Evolutionary conservation across 129 eudicot genomes (phyloP), one percentile per base, ranked within the genome.

Genomic region (Scalesia atractyloides): DNA sequence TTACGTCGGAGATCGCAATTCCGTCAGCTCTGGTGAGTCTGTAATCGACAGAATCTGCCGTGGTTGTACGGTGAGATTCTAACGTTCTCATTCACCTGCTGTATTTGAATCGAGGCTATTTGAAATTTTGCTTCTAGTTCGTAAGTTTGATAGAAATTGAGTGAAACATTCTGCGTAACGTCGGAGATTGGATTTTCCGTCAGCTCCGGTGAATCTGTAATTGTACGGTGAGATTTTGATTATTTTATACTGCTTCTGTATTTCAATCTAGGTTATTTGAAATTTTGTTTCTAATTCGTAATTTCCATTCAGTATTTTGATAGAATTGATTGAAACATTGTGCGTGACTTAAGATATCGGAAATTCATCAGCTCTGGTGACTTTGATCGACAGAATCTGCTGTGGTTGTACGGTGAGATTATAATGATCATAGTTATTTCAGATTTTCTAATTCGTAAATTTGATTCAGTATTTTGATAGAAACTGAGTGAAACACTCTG

Each of bases 321-420:
- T 19, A 4, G 12, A 19, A 58, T 11, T 44, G 48, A 75, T 58
- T 52, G 62, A 50, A 44, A 36, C 7, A 59, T 15, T 57, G 12
- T 30, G 51, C 50, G 20, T 61, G 50, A 62, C 70, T 36, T 49
- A 49, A 20, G 65, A 26, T 49, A 67, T 67, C 74, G 49, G 74
- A 76, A 22, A 54, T 66, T 41, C 0, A 76, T 57, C 80, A 54
- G 67, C 80, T 76, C 80, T 61, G 0, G 34, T 30, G 34, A 30
- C 34, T 30, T 60, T 66, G 33, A 76, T 59, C 68, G 74, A 73
- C 68, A 68, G 80, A 67, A 76, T 76, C 80, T 67, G 74, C 71
- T 60, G 33, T 57, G 61, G 39, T 22, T 68, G 26, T 46, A 76
- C 68, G 80, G 80, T 76, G 73, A 75, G 59, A 11, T 67, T 76